These are phyloP conservation scores for Ceratocystis smalleyi DNA, from an alignment of 2,329 filamentous ascomycete species.

Conservation along the genomic window DNA sequence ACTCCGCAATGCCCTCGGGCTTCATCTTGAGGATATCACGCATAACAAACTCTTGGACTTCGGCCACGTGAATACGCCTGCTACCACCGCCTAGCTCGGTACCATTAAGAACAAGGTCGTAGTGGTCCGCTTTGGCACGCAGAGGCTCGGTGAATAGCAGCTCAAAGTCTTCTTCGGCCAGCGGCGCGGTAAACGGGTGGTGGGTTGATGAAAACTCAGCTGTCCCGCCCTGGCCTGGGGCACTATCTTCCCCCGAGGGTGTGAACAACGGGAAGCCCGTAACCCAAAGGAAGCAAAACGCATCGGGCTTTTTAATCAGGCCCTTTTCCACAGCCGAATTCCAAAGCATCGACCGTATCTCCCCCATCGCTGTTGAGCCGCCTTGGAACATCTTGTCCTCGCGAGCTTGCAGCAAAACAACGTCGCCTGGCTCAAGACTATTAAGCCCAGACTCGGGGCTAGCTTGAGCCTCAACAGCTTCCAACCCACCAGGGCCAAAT, in stretches of 20 bases:
- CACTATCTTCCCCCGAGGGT: slow-evolving; percentile 34
- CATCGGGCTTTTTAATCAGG: slow-evolving; percentile 34
- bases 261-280: slow-evolving; percentile 88
- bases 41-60: slow-evolving; percentile 73
- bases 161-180: slow-evolving; percentile 55
- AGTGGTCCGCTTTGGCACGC: slow-evolving; percentile 66
- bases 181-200: slow-evolving; percentile 88
- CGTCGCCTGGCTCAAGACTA: slow-evolving; percentile 50
- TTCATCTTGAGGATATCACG: slow-evolving; percentile 68
- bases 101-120: slow-evolving; percentile 91
- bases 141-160: slow-evolving; percentile 58
- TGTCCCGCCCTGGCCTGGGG: slow-evolving; percentile 66
- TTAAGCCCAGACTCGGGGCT: slow-evolving; percentile 21
- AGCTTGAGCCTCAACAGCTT: slow-evolving; percentile 23
- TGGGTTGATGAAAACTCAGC: slow-evolving; percentile 78
- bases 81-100: slow-evolving; percentile 88
- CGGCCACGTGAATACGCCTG: slow-evolving; percentile 73
- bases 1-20: slow-evolving; percentile 56
- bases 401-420: slow-evolving; percentile 70
- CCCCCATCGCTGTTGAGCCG: slow-evolving; percentile 57
- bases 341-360: slow-evolving; percentile 55
- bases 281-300: slow-evolving; percentile 67
- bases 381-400: slow-evolving; percentile 48
- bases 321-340: slow-evolving; percentile 49
- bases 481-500: slow-evolving; percentile 37